phyloP scores from a whole-genome alignment of 1,284 basidiomycete species.

The Fistulinella cinereoalba region DNA sequence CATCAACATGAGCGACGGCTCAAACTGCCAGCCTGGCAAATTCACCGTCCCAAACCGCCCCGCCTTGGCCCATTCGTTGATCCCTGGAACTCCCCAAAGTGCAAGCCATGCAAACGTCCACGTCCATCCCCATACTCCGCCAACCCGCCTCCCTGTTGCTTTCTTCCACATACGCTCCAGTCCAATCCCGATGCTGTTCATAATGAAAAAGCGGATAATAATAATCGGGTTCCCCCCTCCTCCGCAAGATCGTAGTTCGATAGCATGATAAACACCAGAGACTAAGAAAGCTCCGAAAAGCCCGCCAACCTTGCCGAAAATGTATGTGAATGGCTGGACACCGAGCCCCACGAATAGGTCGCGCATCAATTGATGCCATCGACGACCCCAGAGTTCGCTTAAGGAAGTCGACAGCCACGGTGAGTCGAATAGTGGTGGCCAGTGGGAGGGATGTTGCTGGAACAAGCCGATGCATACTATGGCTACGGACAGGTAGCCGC shows the following conservation, averaged over 20 bases:
- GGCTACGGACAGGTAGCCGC: slow-evolving; percentile 40
- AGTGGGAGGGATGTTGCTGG: slow-evolving; percentile 32
- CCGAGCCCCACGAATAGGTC: slow-evolving; percentile 23
- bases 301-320: slow-evolving; percentile 47
- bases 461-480: slow-evolving; percentile 42
- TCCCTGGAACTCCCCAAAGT: slow-evolving; percentile 45
- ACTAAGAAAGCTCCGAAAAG: slow-evolving; percentile 54
- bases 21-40: slow-evolving; percentile 7
- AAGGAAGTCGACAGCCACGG: slow-evolving; percentile 43
- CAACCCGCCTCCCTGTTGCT: slow-evolving; percentile 41
- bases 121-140: slow-evolving; percentile 44
- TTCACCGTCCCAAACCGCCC: slow-evolving; percentile 32
- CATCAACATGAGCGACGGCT: slow-evolving; percentile 12
- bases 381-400: slow-evolving; percentile 43
- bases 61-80: slow-evolving; percentile 49
- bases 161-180: slow-evolving; percentile 47
- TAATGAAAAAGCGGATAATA: slow-evolving; percentile 29
- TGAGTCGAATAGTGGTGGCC: slow-evolving; percentile 42
- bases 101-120: slow-evolving; percentile 53
- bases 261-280: slow-evolving; percentile 56
- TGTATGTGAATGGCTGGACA: slow-evolving; percentile 21
- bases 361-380: slow-evolving; percentile 46
- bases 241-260: slow-evolving; percentile 56
- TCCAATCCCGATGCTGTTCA: slow-evolving; percentile 50
- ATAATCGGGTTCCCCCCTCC: slow-evolving; percentile 45